Base-by-base conservation (phyloP, 2,329 filamentous ascomycete genomes). In the Aspergillus sp. region DNA sequence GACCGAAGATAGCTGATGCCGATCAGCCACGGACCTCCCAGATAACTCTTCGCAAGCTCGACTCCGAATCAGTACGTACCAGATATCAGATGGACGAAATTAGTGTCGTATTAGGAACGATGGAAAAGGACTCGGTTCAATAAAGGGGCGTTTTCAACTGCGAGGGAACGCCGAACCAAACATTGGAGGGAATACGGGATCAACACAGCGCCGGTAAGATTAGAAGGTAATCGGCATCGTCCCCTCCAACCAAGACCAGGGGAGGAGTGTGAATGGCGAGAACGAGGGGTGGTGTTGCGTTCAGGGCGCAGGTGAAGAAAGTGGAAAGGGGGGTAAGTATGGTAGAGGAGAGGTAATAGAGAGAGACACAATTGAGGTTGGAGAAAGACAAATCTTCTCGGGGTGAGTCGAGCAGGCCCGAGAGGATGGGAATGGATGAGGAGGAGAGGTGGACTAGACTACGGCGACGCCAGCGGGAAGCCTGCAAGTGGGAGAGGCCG, bases 251-350 rank as follows among this genome's bases (percentile, higher is more conserved):
- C 48, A 44, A 17, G 38, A 58, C 17, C 49, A 56, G 58, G 50
- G 39, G 67, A 61, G 54, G 69, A 59, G 59, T 70, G 67, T 23
- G 64, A 62, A 41, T 65, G 68, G 44, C 41, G 39, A 55, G n/a
- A 55, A 47, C 38, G 27, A 55, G 53, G 42, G 27, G 21, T 27
- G 57, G 53, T 39, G 27, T 8, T 21, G 21, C 8, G 25, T 27
- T 19, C 17, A 15, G 39, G 41, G 39, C 39, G 27, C 50, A 48
- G 64, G 64, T 68, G 19, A 63, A 51, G 10, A 19, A 56, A 21
- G 21, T 47, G 60, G 64, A 63, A 64, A 69, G 21, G 61, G 51
- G 17, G 68, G 47, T 4, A 11, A 15, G 11, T 36, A 36, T 13
- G 11, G 53, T 71, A 65, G 17, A 70, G 44, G 38, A 44, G 53